Percentiles rank a stretch among this genome's conserved stretches.
phyloP scores from a whole-genome alignment of 345 rosid species.

The Gossypium herbaceum region DNA sequence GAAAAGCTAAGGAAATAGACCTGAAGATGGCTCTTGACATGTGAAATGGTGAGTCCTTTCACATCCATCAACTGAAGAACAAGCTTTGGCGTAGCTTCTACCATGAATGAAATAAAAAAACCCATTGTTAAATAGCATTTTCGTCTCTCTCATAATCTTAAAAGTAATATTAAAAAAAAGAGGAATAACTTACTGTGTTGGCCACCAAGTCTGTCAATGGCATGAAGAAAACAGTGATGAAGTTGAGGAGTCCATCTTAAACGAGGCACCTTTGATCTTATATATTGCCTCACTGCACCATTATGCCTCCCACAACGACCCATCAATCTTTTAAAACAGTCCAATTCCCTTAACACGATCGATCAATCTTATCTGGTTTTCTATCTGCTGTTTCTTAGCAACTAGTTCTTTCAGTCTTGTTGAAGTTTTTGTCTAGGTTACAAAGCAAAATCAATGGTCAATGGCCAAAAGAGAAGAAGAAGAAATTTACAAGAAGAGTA shows the following conservation, averaged over 20 bases:
- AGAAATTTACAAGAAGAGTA: too few relatives aligned
- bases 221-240: conserved; percentile 84
- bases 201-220: conserved; percentile 90
- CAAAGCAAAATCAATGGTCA: conserved; percentile 4
- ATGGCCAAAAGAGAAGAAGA: neutral
- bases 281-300: conserved; percentile 75
- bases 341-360: neutral
- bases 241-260: conserved; percentile 97
- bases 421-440: conserved; percentile 10
- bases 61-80: conserved; percentile 97
- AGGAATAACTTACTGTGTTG: conserved; percentile 50
- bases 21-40: conserved; percentile 98
- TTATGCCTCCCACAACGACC: conserved; percentile 67
- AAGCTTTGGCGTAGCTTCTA: conserved; percentile 94
- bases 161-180: neutral
- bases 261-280: conserved; percentile 87
- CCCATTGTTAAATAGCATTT: neutral
- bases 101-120: neutral
- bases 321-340: conserved; percentile 31
- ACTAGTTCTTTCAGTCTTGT: neutral
- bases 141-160: too few relatives aligned
- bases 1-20: conserved; percentile 23
- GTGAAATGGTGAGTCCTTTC: conserved; percentile 94
- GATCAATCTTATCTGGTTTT: neutral
- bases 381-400: neutral